Evolutionary conservation across 768 basidiomycete species (phyloP).

Genomic region (Suillus ampliporus): DNA sequence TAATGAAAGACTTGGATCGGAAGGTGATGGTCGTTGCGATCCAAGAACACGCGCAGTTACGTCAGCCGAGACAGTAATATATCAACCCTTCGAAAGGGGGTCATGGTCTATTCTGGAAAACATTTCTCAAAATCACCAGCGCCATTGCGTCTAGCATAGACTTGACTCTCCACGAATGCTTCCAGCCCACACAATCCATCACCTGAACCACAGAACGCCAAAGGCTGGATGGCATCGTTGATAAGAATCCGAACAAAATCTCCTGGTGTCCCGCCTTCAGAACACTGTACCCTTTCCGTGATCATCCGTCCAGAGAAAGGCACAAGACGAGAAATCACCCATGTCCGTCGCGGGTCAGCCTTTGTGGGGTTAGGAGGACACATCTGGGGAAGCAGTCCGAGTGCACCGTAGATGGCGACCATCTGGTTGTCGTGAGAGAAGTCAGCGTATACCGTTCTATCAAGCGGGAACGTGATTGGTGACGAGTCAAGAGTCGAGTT

Average conservation of each 20-base stretch:
- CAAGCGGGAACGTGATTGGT: constrained; percentile 73
- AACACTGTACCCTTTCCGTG: constrained; percentile 68
- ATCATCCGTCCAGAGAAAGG: constrained; percentile 81
- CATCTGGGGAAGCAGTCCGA: constrained; percentile 57
- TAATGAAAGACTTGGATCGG: constrained; percentile 16
- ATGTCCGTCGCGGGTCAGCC: constrained; percentile 42
- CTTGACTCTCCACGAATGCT: constrained; percentile 70
- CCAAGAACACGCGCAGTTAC: constrained; percentile 12
- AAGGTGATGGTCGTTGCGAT: constrained; percentile 30
- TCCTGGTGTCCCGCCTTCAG: constrained; percentile 22
- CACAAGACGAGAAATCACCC: constrained; percentile 64
- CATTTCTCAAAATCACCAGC: constrained; percentile 55
- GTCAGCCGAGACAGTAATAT: constrained; percentile 6
- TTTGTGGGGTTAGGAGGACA: constrained; percentile 19
- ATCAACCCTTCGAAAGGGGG: neutral
- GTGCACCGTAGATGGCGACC: constrained; percentile 72
- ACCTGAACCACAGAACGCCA: constrained; percentile 62
- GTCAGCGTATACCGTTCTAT: constrained; percentile 73
- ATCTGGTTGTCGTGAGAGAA: constrained; percentile 89
- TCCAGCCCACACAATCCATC: constrained; percentile 65
- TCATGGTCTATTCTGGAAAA: neutral
- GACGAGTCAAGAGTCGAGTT: constrained; percentile 71
- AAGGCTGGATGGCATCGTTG: constrained; percentile 71
- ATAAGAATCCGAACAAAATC: constrained; percentile 78
- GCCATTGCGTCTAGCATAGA: constrained; percentile 66